phyloP scores from a whole-genome alignment of 331 rosid species.

The Rosa hybrid region DNA sequence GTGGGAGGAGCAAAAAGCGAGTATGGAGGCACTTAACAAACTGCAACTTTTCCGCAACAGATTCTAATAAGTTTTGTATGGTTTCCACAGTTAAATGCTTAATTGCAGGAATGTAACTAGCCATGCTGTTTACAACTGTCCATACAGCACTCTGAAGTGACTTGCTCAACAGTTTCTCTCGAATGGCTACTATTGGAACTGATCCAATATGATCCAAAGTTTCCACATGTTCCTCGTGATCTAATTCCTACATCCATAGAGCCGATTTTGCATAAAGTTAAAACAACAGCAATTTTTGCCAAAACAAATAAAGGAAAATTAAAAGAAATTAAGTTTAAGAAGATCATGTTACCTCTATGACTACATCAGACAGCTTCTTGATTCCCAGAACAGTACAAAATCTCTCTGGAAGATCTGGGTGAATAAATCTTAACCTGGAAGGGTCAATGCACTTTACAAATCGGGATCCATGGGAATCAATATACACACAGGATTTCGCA shows the following conservation, averaged over 20 bases:
- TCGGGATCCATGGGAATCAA: constrained; percentile 89
- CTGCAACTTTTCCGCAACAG: constrained; percentile 74
- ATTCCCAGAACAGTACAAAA: constrained; percentile 69
- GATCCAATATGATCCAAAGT: constrained; percentile 57
- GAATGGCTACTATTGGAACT: constrained; percentile 58
- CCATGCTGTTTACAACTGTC: constrained; percentile 75
- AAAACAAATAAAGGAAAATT: background rate
- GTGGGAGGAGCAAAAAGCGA: constrained; percentile 79
- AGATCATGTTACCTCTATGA: constrained; percentile 69
- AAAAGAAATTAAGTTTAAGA: constrained; percentile 18
- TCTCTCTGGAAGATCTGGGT: constrained; percentile 86
- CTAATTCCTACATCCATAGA: constrained; percentile 69
- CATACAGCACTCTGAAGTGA: constrained; percentile 84
- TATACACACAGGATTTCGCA: constrained; percentile 73
- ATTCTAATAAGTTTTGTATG: constrained; percentile 48
- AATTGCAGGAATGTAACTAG: constrained; percentile 59
- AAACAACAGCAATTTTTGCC: constrained; percentile 13
- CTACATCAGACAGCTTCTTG: constrained; percentile 77
- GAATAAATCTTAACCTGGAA: constrained; percentile 84
- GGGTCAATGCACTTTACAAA: constrained; percentile 78
- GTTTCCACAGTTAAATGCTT: constrained; percentile 46
- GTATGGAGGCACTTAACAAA: constrained; percentile 81
- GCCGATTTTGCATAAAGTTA: constrained; percentile 30
- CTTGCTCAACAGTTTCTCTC: constrained; percentile 68
- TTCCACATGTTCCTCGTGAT: constrained; percentile 56